These are phyloP conservation scores for Salvia miltiorrhiza DNA, from an alignment of 257 asterid genomes.

Conservation along the genomic window DNA sequence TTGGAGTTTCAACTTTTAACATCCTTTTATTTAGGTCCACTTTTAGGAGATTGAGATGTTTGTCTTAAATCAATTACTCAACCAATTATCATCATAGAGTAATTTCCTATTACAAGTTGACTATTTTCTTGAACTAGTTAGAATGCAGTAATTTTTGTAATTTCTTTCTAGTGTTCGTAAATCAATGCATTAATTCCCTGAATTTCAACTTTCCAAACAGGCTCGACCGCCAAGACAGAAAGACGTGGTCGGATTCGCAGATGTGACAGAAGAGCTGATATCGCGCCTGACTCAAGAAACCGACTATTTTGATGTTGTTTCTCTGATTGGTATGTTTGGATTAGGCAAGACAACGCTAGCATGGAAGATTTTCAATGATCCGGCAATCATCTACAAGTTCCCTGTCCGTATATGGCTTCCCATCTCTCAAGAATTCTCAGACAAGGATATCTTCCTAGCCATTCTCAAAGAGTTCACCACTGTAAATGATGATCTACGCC, in stretches of 20 bases:
- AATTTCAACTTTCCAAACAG: background rate
- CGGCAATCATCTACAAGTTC: constrained; percentile 19
- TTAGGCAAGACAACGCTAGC: constrained; percentile 45
- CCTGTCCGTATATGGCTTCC: constrained; percentile 32
- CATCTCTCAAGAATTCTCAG: constrained; percentile 28
- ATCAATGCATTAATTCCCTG: too few relatives aligned
- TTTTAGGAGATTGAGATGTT: too few relatives aligned
- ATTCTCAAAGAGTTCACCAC: constrained; percentile 13
- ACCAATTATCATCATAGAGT: too few relatives aligned
- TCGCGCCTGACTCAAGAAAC: constrained; percentile 25
- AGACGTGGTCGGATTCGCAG: constrained; percentile 38
- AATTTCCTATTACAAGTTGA: too few relatives aligned
- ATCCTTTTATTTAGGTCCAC: too few relatives aligned
- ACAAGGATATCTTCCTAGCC: constrained; percentile 22
- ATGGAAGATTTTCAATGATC: constrained; percentile 4
- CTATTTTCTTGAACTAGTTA: too few relatives aligned
- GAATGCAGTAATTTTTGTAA: too few relatives aligned
- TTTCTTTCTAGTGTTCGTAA: too few relatives aligned
- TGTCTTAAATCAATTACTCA: too few relatives aligned
- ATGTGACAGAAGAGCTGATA: constrained; percentile 27
- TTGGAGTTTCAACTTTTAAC: too few relatives aligned
- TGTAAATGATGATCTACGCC: constrained; percentile 7
- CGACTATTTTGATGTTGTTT: constrained; percentile 18
- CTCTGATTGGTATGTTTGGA: constrained; percentile 47
- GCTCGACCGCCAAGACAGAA: constrained; percentile 30